A percentile compares a stretch with the other conserved stretches of the same genome.
Conservation (phyloP, 164 flowering plant genomes). For the Cinnamomum chago region DNA sequence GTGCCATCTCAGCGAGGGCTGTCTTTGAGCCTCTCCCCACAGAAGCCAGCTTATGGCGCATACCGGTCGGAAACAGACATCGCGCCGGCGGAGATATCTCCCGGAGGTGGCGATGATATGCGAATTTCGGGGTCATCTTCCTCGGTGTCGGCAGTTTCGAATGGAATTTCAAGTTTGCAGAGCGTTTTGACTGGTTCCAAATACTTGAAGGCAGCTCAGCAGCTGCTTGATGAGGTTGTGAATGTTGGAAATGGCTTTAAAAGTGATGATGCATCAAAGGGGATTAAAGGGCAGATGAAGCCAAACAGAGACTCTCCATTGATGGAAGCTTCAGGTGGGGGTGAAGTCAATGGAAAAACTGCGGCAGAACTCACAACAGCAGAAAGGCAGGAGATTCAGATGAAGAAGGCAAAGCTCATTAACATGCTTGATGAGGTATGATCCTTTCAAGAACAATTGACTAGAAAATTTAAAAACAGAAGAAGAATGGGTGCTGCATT, state of each 20-base stretch:
- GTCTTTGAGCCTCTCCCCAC: conserved; percentile 83
- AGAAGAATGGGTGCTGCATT: no score
- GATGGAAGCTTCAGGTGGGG: conserved; percentile 35
- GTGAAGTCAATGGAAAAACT: conserved; percentile 31
- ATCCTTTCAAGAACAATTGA: neutral
- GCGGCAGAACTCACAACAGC: conserved; percentile 61
- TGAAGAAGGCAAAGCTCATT: conserved; percentile 93
- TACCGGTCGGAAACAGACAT: conserved; percentile 21
- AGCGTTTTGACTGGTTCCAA: conserved; percentile 76
- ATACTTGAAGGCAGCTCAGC: conserved; percentile 85
- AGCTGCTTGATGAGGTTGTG: conserved; percentile 85
- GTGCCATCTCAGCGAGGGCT: conserved; percentile 39
- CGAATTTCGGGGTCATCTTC: conserved; percentile 46
- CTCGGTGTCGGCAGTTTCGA: conserved; percentile 59
- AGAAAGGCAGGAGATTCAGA: conserved; percentile 90
- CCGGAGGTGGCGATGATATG: conserved; percentile 32
- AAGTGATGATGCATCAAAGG: conserved; percentile 30
- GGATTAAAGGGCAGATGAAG: conserved; percentile 29
- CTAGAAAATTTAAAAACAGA: no score
- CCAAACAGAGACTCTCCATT: conserved; percentile 30
- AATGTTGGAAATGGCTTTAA: conserved; percentile 54
- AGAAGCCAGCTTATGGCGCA: conserved; percentile 37
- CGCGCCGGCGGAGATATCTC: conserved; percentile 28
- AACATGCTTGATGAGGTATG: conserved; percentile 93
- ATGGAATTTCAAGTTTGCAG: conserved; percentile 55